phyloP scores from a whole-genome alignment of 2,329 filamentous ascomycete genomes.

The Stenocarpella maydis region DNA sequence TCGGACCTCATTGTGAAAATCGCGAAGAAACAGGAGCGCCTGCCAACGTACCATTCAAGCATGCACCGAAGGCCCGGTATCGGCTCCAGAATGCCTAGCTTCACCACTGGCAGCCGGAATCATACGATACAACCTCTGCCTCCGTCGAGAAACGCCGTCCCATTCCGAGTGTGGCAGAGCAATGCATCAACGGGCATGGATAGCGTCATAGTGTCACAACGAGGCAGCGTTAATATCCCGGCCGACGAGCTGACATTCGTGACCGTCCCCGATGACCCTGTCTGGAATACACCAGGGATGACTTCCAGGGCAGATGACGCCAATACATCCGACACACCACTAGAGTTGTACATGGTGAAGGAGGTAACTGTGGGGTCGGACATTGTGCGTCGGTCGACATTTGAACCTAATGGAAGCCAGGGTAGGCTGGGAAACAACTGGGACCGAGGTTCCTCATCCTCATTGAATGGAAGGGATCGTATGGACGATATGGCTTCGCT shows the following conservation, averaged over 20 bases:
- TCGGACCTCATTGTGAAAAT: conserved; percentile 53
- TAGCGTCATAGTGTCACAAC: neutral
- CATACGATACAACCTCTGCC: conserved; percentile 7
- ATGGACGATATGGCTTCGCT: neutral
- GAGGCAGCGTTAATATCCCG: neutral
- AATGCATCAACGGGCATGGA: conserved; percentile 1
- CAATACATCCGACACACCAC: neutral
- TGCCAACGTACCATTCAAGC: conserved; percentile 8
- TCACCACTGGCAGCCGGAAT: neutral
- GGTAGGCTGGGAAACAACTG: neutral
- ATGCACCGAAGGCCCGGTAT: neutral
- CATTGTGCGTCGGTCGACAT: neutral
- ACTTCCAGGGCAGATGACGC: neutral
- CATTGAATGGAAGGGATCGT: neutral
- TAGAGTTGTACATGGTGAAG: conserved; percentile 25
- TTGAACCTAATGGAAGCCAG: neutral
- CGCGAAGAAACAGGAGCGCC: conserved; percentile 19
- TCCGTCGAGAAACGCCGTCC: conserved; percentile 5
- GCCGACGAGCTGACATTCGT: conserved; percentile 1
- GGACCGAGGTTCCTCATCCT: neutral
- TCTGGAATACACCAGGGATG: neutral
- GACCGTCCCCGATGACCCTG: neutral
- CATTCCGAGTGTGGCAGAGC: conserved; percentile 11
- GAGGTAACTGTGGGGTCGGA: conserved; percentile 19
- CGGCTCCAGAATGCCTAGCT: neutral